Base-by-base conservation (phyloP, 2,329 filamentous ascomycete genomes). In the Paracamarosporium sp. region DNA sequence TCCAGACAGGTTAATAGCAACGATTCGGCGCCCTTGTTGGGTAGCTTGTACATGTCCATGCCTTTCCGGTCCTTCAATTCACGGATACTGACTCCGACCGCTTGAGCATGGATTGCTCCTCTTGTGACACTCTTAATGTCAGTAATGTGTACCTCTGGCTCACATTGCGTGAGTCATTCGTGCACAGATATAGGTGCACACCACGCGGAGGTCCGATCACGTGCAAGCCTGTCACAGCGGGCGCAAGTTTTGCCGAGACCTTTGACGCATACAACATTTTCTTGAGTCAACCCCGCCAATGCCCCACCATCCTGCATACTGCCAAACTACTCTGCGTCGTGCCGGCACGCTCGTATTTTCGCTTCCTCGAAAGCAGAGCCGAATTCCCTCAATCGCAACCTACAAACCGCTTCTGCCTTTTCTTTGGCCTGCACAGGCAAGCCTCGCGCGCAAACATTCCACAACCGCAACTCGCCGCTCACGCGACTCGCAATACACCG, bases 221-320 rank as follows among this genome's bases (percentile, higher is more conserved):
- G 56, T 56, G 56, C 20, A 17, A 13, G 31, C 44, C 30, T 13
- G 41, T 47, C 43, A 46, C 36, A 20, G 12, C 56, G 56, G 56
- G 28, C 8, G 22, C 40, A 33, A 45, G 52, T 62, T 60, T 60
- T 46, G 46, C 59, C 59, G 45, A 46, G 35, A 47, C 27, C 33
- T 45, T 57, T 52, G 43, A 58, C 50, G 48, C 61, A 61, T 50
- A 59, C 56, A 64, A 62, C 54, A 40, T 54, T 56, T 55, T 60
- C 44, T 53, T 65, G 57, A 63, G 46, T 62, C 63, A 48, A 66
- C 63, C 63, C 63, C 63, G 61, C 63, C 63, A 64, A 63, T 65
- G 63, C 63, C 63, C 61, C 63, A 60, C 63, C 59, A 57, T 55
- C 53, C 47, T 44, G 41, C 46, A 43, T 50, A 52, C 48, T 62